phyloP scores from a whole-genome alignment of 2,329 filamentous ascomycete species.

The Colletotrichum agaves region DNA sequence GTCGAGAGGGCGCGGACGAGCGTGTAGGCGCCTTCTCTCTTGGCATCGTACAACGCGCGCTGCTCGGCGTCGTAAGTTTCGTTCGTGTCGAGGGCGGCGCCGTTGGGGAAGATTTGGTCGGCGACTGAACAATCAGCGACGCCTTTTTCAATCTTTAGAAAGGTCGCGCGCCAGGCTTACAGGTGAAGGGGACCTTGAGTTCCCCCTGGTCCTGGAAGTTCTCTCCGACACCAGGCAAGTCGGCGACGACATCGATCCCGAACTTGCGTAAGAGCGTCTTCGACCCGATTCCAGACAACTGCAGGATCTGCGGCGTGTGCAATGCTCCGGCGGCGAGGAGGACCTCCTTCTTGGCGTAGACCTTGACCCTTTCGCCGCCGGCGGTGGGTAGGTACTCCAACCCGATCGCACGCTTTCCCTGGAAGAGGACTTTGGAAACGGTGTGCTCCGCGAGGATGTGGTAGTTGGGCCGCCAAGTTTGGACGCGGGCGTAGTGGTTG shows the following conservation, averaged over 20 bases:
- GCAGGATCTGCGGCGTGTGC: slow-evolving; percentile 56
- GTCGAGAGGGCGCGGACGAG: slow-evolving; percentile 43
- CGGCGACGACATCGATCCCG: slow-evolving; percentile 53
- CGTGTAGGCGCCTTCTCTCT: slow-evolving; percentile 45
- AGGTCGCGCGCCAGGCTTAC: slow-evolving; percentile 9
- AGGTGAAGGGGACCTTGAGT: slow-evolving; percentile 41
- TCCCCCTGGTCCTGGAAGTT: slow-evolving; percentile 56
- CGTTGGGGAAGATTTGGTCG: slow-evolving; percentile 44
- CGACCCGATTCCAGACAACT: slow-evolving; percentile 60
- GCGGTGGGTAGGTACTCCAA: slow-evolving; percentile 61
- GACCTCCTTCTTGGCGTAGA: slow-evolving; percentile 48
- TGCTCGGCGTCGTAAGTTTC: slow-evolving; percentile 48
- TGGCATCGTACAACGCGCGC: slow-evolving; percentile 45
- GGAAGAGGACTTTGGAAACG: slow-evolving; percentile 65
- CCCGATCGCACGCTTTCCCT: slow-evolving; percentile 63
- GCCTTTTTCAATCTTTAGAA: accelerated
- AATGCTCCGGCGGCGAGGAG: slow-evolving; percentile 53
- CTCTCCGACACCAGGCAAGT: slow-evolving; percentile 61
- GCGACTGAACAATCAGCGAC: slow-evolving; percentile 25
- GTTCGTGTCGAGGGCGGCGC: slow-evolving; percentile 45
- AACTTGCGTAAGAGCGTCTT: slow-evolving; percentile 48
- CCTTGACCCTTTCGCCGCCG: slow-evolving; percentile 16
- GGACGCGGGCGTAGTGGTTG: slow-evolving; percentile 45
- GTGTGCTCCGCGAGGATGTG: slow-evolving; percentile 68
- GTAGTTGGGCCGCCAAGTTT: slow-evolving; percentile 62